These are phyloP conservation scores for Arabidopsis arenosa DNA, from an alignment of 345 rosid genomes.

Conservation along the genomic window DNA sequence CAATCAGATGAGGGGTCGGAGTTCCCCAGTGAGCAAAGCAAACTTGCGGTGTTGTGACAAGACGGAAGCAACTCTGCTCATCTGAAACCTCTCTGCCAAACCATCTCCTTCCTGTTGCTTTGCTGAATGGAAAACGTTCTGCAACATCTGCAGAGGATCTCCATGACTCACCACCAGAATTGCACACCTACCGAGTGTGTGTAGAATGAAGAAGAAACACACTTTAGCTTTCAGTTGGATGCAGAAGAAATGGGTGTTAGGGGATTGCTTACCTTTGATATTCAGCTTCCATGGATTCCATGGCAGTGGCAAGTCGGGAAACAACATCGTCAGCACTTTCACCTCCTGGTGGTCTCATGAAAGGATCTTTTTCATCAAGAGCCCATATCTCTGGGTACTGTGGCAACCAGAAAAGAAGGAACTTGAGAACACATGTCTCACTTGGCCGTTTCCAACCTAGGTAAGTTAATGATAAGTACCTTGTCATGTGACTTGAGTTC, in stretches of 20 bases:
- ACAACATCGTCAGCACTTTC: conserved; percentile 90
- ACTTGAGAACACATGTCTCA: neutral
- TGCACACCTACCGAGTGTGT: conserved; percentile 52
- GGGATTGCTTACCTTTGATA: conserved; percentile 63
- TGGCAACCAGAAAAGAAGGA: conserved; percentile 3
- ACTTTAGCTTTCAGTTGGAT: neutral
- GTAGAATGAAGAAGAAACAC: neutral
- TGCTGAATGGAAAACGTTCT: conserved; percentile 66
- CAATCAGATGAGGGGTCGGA: conserved; percentile 55
- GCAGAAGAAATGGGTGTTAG: conserved; percentile 28
- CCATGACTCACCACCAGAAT: conserved; percentile 87
- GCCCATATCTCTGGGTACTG: conserved; percentile 89
- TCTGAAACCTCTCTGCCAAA: conserved; percentile 54
- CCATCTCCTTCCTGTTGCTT: conserved; percentile 42
- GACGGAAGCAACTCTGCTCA: conserved; percentile 54
- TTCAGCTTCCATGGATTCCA: conserved; percentile 65
- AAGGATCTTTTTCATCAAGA: conserved; percentile 85
- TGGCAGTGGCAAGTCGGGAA: conserved; percentile 66
- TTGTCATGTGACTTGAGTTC: conserved; percentile 86
- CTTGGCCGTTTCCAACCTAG: neutral
- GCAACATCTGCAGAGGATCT: conserved; percentile 93
- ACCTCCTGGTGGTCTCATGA: conserved; percentile 71
- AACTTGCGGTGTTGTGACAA: conserved; percentile 83
- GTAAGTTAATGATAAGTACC: conserved; percentile 44
- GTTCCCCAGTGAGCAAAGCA: conserved; percentile 79